These are phyloP conservation scores for Helicocarpus griseus DNA, from an alignment of 2,329 filamentous ascomycete genomes.

Conservation along the genomic window DNA sequence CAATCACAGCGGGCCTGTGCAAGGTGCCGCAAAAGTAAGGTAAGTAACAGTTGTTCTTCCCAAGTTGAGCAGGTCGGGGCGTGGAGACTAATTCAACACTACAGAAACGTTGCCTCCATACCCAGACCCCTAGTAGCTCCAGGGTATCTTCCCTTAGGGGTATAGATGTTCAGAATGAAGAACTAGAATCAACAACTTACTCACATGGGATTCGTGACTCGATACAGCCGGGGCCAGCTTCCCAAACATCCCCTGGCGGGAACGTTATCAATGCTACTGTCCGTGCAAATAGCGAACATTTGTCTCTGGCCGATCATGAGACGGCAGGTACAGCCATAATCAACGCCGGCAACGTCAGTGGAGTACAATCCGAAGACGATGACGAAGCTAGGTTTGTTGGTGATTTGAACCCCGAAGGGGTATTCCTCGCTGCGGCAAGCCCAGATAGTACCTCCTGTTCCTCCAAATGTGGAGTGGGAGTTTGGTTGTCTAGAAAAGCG, in stretches of 20 bases:
- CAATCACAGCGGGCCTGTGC: constrained; percentile 3
- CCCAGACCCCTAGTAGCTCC: too few species aligned
- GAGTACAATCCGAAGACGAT: not conserved
- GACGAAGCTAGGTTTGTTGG: constrained; percentile 34
- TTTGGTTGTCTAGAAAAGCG: constrained; percentile 39
- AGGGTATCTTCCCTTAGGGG: too few species aligned
- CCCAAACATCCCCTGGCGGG: not conserved
- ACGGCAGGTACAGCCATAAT: not conserved
- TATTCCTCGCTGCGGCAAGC: constrained; percentile 48
- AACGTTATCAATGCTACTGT: not conserved
- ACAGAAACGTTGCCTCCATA: constrained; percentile 6
- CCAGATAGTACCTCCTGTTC: constrained; percentile 31
- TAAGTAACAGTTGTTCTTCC: not conserved
- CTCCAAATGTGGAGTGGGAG: constrained; percentile 45
- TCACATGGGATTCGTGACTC: not conserved
- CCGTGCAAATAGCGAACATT: not conserved
- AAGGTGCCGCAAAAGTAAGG: constrained; percentile 5
- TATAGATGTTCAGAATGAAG: too few species aligned
- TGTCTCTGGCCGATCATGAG: not conserved
- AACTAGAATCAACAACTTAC: not conserved
- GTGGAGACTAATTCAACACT: not conserved
- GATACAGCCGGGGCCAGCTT: not conserved
- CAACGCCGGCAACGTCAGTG: not conserved
- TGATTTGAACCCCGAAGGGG: constrained; percentile 51
- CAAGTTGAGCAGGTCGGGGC: not conserved